Evolutionary conservation across 176 grass and related monocot species (phyloP).

Genomic region (Melocanna baccifera): DNA sequence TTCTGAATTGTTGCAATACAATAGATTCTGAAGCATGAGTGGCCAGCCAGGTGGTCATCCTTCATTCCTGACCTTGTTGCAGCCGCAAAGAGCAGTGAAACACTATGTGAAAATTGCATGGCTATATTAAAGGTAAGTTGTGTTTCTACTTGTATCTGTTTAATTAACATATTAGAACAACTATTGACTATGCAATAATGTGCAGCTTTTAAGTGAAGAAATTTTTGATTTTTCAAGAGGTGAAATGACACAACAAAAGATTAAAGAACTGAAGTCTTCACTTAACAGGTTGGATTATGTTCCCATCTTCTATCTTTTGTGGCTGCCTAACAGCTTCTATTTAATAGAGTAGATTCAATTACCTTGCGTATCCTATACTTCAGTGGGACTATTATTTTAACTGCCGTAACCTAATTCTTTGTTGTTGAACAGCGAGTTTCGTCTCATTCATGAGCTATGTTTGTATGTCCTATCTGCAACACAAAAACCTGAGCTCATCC

Average conservation of each 20-base stretch:
- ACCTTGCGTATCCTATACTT: background rate
- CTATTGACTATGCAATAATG: background rate
- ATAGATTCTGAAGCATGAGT: conserved; percentile 96
- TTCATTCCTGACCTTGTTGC: conserved; percentile 97
- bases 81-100: conserved; percentile 96
- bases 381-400: background rate
- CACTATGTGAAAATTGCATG: conserved; percentile 99
- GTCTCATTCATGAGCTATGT: conserved; percentile 96
- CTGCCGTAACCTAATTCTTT: conserved; percentile 1
- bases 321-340: background rate
- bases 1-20: conserved; percentile 28
- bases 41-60: conserved; percentile 90
- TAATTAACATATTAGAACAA: background rate
- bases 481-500: conserved; percentile 84
- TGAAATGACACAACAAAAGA: conserved; percentile 97
- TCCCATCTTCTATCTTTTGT: conserved; percentile 8
- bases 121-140: conserved; percentile 92
- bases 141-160: conserved; percentile 6
- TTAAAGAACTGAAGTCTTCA: conserved; percentile 98
- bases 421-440: conserved; percentile 77
- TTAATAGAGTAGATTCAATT: background rate
- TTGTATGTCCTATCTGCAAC: conserved; percentile 97
- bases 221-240: conserved; percentile 99
- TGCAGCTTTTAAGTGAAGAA: conserved; percentile 99
- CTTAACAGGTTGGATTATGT: conserved; percentile 75